Evolutionary conservation across 2,329 filamentous ascomycete species (phyloP), one percentile per base, ranked within the genome.

Genomic region (Tolypocladium capitatum): DNA sequence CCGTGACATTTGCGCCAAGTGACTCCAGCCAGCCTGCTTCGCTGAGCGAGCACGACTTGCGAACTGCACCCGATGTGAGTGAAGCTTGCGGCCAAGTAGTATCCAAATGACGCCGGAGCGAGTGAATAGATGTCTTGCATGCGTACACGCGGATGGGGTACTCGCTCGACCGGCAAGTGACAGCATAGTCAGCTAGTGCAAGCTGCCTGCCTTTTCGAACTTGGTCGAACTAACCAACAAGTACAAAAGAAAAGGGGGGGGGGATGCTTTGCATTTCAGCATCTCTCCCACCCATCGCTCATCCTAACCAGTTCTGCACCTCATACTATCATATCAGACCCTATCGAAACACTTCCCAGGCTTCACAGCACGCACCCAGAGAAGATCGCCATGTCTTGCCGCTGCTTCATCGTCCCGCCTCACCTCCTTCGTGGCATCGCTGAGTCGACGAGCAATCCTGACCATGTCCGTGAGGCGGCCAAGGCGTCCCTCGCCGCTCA

Each of bases 381-480:
- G 16, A 24, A 2, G 43, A 48, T 18, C 36, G 2, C 7, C 44
- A 57, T 57, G 55, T 20, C 54, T 34, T 48, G 49, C 35, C 57
- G 55, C 48, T 71, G 68, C 57, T 67, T 60, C 49, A 65, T 72
- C 48, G 65, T 74, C 5, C 71, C 71, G 20, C 71, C 71, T 20
- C 68, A 74, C 48, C 62, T 74, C 11, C 63, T 74, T 21, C 60
- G 56, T 31, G 63, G 62, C 47, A 71, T 74, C 46, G 66, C 67
- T 32, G 60, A 69, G 43, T 66, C 65, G 34, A 52, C 61, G 3
- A 50, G 53, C 49, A 70, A 70, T 34, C 57, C 65, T 2, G 60
- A 67, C 2, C 50, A 56, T 5, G 55, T 66, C 33, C 64, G 68
- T 24, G 49, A 62, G 31, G 59, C 63, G 7, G 71, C 71, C 27